Evolutionary conservation across 345 rosid genomes (phyloP), one percentile per base, ranked within the genome.

Genomic region (Euclidium syriacum): DNA sequence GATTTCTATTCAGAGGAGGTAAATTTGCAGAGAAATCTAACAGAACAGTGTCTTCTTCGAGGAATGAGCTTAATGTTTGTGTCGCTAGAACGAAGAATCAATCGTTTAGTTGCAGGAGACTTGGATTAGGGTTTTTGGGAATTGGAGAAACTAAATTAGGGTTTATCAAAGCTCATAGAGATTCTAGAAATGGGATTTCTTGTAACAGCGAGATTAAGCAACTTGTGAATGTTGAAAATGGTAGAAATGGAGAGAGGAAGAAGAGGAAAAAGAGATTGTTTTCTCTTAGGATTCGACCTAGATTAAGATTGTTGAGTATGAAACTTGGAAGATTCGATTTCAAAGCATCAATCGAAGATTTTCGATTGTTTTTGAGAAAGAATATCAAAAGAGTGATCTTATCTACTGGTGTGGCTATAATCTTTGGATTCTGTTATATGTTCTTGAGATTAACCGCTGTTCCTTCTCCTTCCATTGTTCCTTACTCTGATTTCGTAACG

Each of bases 401-500:
- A 38, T 76, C 69, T 17, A 41, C 81, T 57, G 81, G 78, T 10
- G 70, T 78, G 25, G 79, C 83, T 68, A 26, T 83, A 40, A 79
- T 74, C 7, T 65, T 92, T 63, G 94, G 86, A 55, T 50, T 87
- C 7, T 85, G 83, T 72, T 92, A 63, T 73, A 41, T 89, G 74
- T 72, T 89, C 74, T 67, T 87, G 83, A 88, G 81, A 65, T 72
- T 86, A 67, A 83, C 94, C 2, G 75, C 96, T 24, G 52, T 75
- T 58, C 95, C 97, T 7, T 79, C 90, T 42, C 83, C 95, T 1
- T 79, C 83, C 55, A 34, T 72, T 59, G 88, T 92, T 55, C 95
- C 97, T 1, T 92, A 92, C 71, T 92, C 97, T 0, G 97, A 87
- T 29, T 81, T 92, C 43, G 73, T 92, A 7, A 52, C 73, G 9